These are phyloP conservation scores for Mortierella sp. DNA, from an alignment of 371 early-diverging fungal species.

Conservation along the genomic window DNA sequence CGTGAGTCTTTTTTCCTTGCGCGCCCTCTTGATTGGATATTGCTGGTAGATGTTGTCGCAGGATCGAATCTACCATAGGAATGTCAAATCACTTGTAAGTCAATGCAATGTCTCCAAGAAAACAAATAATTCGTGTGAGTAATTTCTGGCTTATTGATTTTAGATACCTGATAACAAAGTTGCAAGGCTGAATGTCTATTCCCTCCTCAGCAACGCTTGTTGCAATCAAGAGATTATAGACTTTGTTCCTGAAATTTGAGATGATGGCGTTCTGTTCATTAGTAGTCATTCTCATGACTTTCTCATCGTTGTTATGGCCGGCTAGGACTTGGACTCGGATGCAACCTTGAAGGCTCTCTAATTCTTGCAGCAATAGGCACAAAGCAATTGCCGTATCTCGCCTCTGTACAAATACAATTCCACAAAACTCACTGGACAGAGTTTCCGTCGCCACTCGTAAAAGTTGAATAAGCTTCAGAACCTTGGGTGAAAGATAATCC, in stretches of 20 bases:
- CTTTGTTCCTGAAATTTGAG: conserved; percentile 75
- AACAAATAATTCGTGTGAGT: not conserved
- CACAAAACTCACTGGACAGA: conserved; percentile 71
- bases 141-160: not conserved
- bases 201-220: conserved; percentile 98
- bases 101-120: not conserved
- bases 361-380: conserved; percentile 62
- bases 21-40: conserved; percentile 97
- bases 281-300: conserved; percentile 68
- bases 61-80: conserved; percentile 78
- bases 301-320: conserved; percentile 66
- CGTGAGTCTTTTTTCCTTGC: conserved; percentile 83
- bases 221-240: conserved; percentile 85
- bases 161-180: conserved; percentile 85
- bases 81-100: not conserved
- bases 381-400: conserved; percentile 81
- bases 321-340: conserved; percentile 72
- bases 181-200: conserved; percentile 95
- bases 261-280: conserved; percentile 76
- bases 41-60: conserved; percentile 75
- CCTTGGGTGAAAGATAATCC: conserved; percentile 69
- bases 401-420: conserved; percentile 87
- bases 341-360: conserved; percentile 64
- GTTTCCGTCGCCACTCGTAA: conserved; percentile 58
- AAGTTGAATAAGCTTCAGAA: conserved; percentile 66